Evolutionary conservation across 2,329 filamentous ascomycete genomes (phyloP), one percentile per base, ranked within the genome.

Genomic region (Colletotrichum kahawae): DNA sequence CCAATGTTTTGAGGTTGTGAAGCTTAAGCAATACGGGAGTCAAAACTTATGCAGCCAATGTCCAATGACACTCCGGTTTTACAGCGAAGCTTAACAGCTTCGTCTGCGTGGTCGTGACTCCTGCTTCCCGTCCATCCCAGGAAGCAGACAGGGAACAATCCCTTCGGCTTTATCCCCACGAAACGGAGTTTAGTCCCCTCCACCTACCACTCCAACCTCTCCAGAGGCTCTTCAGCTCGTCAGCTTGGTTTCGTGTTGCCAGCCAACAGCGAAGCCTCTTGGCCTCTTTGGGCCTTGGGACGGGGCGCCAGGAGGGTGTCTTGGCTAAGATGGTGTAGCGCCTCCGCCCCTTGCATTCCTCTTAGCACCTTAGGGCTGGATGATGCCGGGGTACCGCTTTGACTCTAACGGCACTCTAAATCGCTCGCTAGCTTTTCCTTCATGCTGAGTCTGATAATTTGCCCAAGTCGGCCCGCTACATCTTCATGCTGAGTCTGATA

Each of bases 21-120:
- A 67, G 54, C 36, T 71, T 60, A 67, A 67, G 63, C 70, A 62
- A 34, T 14, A 29, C 63, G 63, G 63, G 51, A 71, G 63, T 71
- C 31, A 67, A 60, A 59, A 29, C 27, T 4, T 14, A 34, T 21
- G 9, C 33, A 29, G 14, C 57, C 29, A 57, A 18, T 63, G 6
- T 24, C 34, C 54, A 69, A 24, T 69, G 13, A 4, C 31, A 33
- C 12, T n/a, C 1, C 2, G 10, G 33, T n/a, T 36, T 51, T 51
- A 51, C 43, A 51, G 43, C 43, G 57, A 36, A 60, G 57, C 18
- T 60, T 13, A 60, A 60, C n/a, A 13, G 29, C 57, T 60, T 33
- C 7, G 18, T 13, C n/a, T 29, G 16, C 31, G 34, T 38, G 7
- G 21, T 36, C 31, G 8, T 67, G 51, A 38, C 31, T 57, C 10